Conservation (phyloP, 2,329 filamentous ascomycete species). For the Aspergillus felis region DNA sequence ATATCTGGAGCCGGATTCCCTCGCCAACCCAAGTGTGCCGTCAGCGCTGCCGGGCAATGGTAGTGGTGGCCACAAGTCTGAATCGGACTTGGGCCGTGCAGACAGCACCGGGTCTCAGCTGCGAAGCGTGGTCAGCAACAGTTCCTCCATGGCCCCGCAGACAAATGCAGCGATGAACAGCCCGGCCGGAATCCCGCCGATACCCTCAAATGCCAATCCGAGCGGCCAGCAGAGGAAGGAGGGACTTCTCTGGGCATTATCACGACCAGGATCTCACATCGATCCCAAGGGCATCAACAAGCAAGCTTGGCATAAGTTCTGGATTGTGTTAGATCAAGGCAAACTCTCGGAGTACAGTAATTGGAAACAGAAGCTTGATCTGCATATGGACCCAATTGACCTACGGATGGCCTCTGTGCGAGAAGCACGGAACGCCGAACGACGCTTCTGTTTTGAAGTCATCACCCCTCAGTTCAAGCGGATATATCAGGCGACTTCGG, state of each 20-base stretch:
- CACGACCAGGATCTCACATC: constrained; percentile 86
- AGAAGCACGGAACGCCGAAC: constrained; percentile 89
- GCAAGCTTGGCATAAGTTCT: constrained; percentile 99
- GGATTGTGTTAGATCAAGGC: constrained; percentile 96
- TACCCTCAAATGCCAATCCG: constrained; percentile 1
- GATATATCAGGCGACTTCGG: constrained; percentile 95
- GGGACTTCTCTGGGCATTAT: constrained; percentile 90
- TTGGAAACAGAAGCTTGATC: constrained; percentile 94
- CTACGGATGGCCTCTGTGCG: constrained; percentile 94
- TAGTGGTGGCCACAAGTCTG: constrained; percentile 55
- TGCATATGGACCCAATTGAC: constrained; percentile 98
- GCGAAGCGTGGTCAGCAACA: constrained; percentile 47
- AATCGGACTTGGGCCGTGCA: constrained; percentile 66
- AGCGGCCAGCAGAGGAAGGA: constrained; percentile 75
- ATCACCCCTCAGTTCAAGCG: constrained; percentile 95
- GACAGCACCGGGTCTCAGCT: constrained; percentile 72
- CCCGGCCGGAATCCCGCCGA: constrained; percentile 4
- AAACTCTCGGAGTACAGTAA: constrained; percentile 98
- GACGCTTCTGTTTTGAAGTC: constrained; percentile 96
- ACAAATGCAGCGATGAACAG: constrained; percentile 30
- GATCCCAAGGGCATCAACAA: constrained; percentile 95
- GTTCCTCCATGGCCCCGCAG: constrained; percentile 44
- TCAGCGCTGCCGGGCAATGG: constrained; percentile 30
- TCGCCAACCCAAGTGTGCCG: constrained; percentile 40
- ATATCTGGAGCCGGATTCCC: constrained; percentile 66